A percentile compares a stretch with the other conserved stretches of the same genome.
Evolutionary conservation across 805 yeast species (phyloP).

Genomic region (Geotrichum ghanense): DNA sequence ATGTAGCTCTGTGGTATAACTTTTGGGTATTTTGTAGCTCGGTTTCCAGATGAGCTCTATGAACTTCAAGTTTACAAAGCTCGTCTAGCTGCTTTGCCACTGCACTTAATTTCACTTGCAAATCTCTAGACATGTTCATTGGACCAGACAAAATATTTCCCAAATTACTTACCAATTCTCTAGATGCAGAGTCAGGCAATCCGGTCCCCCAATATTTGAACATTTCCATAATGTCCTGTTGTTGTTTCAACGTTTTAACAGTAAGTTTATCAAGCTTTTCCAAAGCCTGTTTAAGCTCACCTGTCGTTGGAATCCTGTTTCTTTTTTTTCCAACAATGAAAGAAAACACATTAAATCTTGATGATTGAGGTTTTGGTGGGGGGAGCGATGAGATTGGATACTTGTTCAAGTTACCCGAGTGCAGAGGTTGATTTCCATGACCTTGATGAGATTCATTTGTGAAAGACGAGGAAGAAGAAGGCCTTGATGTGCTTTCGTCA

Average conservation of each 20-base stretch:
- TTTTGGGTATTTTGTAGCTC: neutral
- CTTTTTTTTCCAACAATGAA: neutral
- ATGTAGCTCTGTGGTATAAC: neutral
- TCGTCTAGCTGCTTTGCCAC: neutral
- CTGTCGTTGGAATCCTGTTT: neutral
- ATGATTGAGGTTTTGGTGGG: neutral
- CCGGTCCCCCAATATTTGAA: neutral
- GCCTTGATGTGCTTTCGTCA: neutral
- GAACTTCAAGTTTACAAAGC: neutral
- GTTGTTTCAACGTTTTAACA: neutral
- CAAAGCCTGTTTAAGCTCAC: neutral
- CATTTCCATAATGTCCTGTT: neutral
- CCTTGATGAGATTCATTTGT: neutral
- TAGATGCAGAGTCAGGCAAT: neutral
- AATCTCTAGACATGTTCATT: neutral
- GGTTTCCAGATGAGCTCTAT: neutral
- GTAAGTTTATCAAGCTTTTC: neutral
- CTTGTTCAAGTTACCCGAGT: neutral
- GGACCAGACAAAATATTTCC: neutral
- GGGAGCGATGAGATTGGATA: neutral
- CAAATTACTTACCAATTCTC: neutral
- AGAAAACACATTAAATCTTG: neutral
- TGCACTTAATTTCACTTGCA: neutral
- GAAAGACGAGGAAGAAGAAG: neutral
- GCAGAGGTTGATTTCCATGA: neutral